Conservation (phyloP, 495 filamentous ascomycete species). For the Xylaria nigripes region DNA sequence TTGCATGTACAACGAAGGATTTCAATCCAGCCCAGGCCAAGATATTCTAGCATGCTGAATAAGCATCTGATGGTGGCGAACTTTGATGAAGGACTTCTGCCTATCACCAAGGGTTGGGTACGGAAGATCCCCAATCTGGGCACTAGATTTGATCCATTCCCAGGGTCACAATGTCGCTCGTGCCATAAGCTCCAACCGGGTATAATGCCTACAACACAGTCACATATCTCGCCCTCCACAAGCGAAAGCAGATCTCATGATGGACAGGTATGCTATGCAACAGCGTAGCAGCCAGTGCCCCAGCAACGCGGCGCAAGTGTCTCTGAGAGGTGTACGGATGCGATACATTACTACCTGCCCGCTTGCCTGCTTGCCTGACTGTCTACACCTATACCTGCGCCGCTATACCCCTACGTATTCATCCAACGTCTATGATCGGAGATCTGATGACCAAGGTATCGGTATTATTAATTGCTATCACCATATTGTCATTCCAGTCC, state of each 20-base stretch:
- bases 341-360: not conserved
- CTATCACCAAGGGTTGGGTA: not conserved
- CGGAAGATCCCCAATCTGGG: not conserved
- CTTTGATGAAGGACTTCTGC: too few species aligned
- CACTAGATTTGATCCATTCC: not conserved
- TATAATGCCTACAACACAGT: not conserved
- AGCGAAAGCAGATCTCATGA: not conserved
- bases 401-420: not conserved
- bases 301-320: not conserved
- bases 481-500: too few species aligned
- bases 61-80: not conserved
- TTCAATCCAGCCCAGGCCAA: not conserved
- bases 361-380: too few species aligned
- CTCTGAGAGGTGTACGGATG: not conserved
- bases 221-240: not conserved
- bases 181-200: not conserved
- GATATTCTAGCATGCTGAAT: not conserved
- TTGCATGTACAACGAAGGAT: not conserved
- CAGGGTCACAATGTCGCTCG: not conserved
- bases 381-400: not conserved
- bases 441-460: constrained; percentile 8
- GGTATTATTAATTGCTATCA: not conserved
- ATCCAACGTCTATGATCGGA: not conserved
- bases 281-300: not conserved
- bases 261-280: not conserved